Percentiles rank a stretch among this genome's conserved stretches.
Conservation (phyloP, 768 basidiomycete species). For the Phlebiopsis flavidoalba region DNA sequence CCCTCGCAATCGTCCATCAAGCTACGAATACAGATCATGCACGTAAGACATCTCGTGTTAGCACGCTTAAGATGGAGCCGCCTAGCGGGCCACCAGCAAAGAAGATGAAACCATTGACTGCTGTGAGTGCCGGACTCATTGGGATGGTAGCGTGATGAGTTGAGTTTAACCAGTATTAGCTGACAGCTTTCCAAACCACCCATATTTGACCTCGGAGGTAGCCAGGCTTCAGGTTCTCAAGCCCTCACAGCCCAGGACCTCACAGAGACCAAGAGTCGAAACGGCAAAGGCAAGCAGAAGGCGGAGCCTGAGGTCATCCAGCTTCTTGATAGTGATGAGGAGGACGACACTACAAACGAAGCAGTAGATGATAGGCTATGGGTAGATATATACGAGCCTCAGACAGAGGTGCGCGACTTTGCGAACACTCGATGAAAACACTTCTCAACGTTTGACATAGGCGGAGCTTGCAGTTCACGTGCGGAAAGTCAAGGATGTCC, state of each 20-base stretch:
- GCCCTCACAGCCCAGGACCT: no score
- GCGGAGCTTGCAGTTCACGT: conserved; percentile 76
- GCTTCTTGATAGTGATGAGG: conserved; percentile 2
- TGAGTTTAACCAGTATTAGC: conserved; percentile 11
- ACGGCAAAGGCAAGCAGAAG: conserved; percentile 20
- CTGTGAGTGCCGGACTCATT: conserved; percentile 12
- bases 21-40: not conserved
- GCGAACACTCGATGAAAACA: no score
- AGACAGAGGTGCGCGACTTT: conserved; percentile 18
- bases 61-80: conserved; percentile 7
- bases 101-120: conserved; percentile 19
- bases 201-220: conserved; percentile 14
- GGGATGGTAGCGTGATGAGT: not conserved
- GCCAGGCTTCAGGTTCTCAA: not conserved
- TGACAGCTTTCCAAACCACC: conserved; percentile 17
- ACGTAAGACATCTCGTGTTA: not conserved
- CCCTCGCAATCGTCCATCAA: not conserved
- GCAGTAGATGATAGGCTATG: conserved; percentile 15
- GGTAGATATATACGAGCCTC: conserved; percentile 30
- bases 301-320: not conserved
- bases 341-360: not conserved
- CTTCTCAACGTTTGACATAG: conserved; percentile 26
- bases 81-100: conserved; percentile 16
- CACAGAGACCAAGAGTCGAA: not conserved
- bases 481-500: conserved; percentile 73